A percentile compares a stretch with the other conserved stretches of the same genome.
Conservation (phyloP, 345 rosid genomes). For the Eucalyptus sp. region DNA sequence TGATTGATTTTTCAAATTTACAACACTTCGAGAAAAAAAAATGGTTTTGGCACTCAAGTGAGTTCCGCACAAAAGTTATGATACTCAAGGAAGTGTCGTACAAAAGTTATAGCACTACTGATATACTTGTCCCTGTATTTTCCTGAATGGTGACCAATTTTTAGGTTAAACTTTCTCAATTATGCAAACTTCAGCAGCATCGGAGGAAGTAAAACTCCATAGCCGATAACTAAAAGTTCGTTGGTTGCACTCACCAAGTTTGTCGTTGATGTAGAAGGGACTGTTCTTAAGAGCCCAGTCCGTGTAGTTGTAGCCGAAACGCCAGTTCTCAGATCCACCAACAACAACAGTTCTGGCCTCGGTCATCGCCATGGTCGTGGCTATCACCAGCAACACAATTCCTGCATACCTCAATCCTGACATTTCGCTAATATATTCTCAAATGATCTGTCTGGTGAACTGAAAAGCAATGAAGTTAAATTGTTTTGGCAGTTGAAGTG, state of each 20-base stretch:
- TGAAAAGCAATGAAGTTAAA: background rate
- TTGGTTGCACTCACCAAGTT: background rate
- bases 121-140: background rate
- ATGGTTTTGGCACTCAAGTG: too few relatives aligned
- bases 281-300: slow-evolving; percentile 4
- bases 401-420: background rate
- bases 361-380: background rate
- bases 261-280: slow-evolving; percentile 10
- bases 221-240: background rate
- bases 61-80: too few relatives aligned
- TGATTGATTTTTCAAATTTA: too few relatives aligned
- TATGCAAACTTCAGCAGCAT: background rate
- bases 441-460: background rate
- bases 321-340: slow-evolving; percentile 12
- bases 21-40: too few relatives aligned
- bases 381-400: background rate
- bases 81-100: accelerated
- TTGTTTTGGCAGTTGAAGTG: background rate
- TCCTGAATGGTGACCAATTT: background rate
- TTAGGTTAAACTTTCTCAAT: background rate
- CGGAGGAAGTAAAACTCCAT: background rate
- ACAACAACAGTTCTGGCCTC: slow-evolving; percentile 2
- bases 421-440: background rate
- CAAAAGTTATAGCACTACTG: too few relatives aligned
- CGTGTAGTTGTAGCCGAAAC: slow-evolving; percentile 3